Evolutionary conservation across 169 alveolate species (phyloP), one percentile per base, ranked within the genome.

Genomic region (Eimeria maxima): DNA sequence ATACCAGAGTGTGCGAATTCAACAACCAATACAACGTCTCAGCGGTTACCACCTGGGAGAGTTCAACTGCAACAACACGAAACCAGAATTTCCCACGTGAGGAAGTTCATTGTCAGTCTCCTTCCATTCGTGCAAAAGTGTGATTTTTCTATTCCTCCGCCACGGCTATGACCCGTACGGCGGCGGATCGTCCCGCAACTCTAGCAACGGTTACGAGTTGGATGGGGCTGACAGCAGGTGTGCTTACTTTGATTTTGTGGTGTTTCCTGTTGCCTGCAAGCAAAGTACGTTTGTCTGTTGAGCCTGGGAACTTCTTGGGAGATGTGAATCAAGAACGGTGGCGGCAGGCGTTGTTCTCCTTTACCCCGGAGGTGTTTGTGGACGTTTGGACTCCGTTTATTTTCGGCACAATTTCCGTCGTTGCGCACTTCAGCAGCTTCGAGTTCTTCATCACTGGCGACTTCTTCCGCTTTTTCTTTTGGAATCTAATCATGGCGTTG

Each of bases 331-430:
- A 76, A 45, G 67, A 33, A 11, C 22, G 91, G 33, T 92, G 96
- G 96, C 57, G 96, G 69, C 60, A 11, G 92, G 80, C 69, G 69
- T 69, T 92, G 57, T 92, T 92, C 69, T 78, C 96, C 44, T 80
- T 92, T 22, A 11, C 96, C 7, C 96, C 96, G 3, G 96, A 92
- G 73, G 90, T 78, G 33, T 92, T 92, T 38, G 33, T 92, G 5
- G 96, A 92, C 42, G 69, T 57, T 83, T 60, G 89, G 93, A 84
- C 97, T 94, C 88, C 96, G 60, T 50, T 97, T 95, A 33, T 95
- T 60, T n/a, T 96, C 89, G 91, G 95, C 87, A n/a, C 96, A 63
- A 71, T 92, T 47, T 47, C 96, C 65, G 65, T 76, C 27, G 80
- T 88, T 47, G 45, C 97, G n/a, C 69, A 95, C 96, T 96, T 96